Base-by-base conservation (phyloP, 257 asterid genomes). In the Parsonsia alboflavescens region DNA sequence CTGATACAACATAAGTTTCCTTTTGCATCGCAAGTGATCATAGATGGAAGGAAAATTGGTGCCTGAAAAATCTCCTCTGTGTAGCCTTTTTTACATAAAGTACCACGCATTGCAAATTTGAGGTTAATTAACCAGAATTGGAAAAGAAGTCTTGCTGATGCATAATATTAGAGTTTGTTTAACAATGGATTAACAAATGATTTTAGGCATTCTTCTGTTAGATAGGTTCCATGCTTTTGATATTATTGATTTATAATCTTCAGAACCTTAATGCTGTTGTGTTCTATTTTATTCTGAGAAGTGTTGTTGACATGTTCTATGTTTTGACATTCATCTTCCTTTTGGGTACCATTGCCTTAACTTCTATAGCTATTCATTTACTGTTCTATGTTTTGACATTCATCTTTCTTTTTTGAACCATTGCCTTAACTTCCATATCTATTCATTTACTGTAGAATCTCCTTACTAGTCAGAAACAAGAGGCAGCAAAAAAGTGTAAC, bases 401-500 rank as follows among this genome's bases (percentile, higher is more conserved):
- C n/a, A n/a, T n/a, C n/a, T n/a, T n/a, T n/a, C n/a, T n/a, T n/a
- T n/a, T n/a, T n/a, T n/a, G n/a, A n/a, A n/a, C n/a, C 8, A 15
- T n/a, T 59, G 26, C 72, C 64, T 69, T n/a, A 30, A 28, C 16
- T 56, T 63, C 17, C 63, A 10, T n/a, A 68, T 3, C 22, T 46
- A 41, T 64, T 77, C 22, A 50, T 58, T 68, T 80, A 8, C 16
- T 84, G 88, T 73, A 92, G 96, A 89, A 89, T 75, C 83, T 93
- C 68, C 83, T 77, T 77, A 72, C 83, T 59, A 77, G 70, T 54
- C 97, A 93, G 46, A 93, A 91, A 79, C 76, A 73, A 82, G 96
- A 85, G 75, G 92, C 93, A 46, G 96, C 97, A 45, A 88, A 86
- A 76, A 85, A 86, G 44, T 91, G 93, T 68, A 88, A 91, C 22